phyloP scores from a whole-genome alignment of 345 rosid species.

The Hibiscus mutabilis region DNA sequence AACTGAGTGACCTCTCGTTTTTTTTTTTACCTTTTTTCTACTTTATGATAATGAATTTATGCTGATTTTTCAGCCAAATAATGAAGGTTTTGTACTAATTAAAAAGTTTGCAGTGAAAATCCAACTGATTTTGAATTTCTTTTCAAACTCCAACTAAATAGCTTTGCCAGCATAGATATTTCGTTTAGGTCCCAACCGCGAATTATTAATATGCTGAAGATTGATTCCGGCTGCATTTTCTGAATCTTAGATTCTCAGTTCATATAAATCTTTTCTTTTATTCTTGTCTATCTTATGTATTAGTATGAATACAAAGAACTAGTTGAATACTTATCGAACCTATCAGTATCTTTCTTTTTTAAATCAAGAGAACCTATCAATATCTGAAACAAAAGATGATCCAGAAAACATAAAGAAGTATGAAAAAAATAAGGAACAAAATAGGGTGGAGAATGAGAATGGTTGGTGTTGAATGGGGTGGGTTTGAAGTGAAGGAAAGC shows the following conservation, averaged over 20 bases:
- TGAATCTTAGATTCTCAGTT: background rate
- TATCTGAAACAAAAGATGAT: background rate
- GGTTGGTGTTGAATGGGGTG: background rate
- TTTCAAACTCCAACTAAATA: too few relatives aligned
- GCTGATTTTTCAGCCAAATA: too few relatives aligned
- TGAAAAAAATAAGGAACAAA: background rate
- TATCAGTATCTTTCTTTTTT: background rate
- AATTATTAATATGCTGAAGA: background rate
- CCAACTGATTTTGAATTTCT: background rate
- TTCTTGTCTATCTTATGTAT: background rate
- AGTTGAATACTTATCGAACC: background rate
- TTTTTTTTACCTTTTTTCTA: too few relatives aligned
- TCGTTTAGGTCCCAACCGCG: background rate
- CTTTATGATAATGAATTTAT: too few relatives aligned
- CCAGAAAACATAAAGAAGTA: background rate
- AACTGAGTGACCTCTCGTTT: too few relatives aligned
- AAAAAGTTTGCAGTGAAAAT: too few relatives aligned
- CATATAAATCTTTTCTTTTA: background rate
- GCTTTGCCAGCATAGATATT: too few relatives aligned
- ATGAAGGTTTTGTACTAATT: too few relatives aligned
- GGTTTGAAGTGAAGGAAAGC: slow-evolving; percentile 33
- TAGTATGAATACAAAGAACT: background rate
- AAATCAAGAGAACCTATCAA: background rate
- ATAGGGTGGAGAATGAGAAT: slow-evolving; percentile 4
- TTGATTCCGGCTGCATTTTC: background rate